Evolutionary conservation across 2,329 filamentous ascomycete species (phyloP), one percentile per base, ranked within the genome.

Genomic region (Verticillium nonalfalfae): DNA sequence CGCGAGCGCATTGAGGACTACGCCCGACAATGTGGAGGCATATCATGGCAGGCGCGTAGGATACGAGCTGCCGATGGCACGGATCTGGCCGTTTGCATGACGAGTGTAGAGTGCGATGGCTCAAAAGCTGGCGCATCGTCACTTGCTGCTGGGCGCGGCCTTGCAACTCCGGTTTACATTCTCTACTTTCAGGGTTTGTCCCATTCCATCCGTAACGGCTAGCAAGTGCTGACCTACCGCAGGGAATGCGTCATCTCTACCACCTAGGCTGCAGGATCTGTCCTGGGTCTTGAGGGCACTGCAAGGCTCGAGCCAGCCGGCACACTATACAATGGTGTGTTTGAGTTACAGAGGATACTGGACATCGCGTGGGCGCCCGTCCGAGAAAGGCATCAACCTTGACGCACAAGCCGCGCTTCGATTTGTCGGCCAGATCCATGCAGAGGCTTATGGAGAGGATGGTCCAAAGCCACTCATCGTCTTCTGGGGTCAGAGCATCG

Each of bases 401-500:
- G 90, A 94, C 71, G 83, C 88, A 1, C 78, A 82, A 61, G 88
- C 90, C 1, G 83, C 87, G 7, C 70, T 90, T 26, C 67, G 76
- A 10, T 91, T 88, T 88, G 80, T 89, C 31, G 76, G 77, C 4
- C 68, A 80, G 18, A 64, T 74, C 31, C 78, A 82, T 40, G 69
- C 67, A 45, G 68, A 33, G 39, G 26, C 65, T 64, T 31, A 56
- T 10, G 38, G 15, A 9, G 45, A 64, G 63, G 62, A 62, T 60
- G 36, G 57, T 60, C 31, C 59, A 59, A 36, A 26, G 58, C 59
- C 59, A 54, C 61, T 76, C 7, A 63, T 91, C 1, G 69, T 92
- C 1, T 74, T 93, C 11, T 93, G 90, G 90, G 90, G 90, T 0
- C 90, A 93, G 72, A 91, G 88, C 65, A 86, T 93, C 60, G 90